Percentiles rank a stretch among this genome's conserved stretches.
These are phyloP conservation scores for Eutypella sp. DNA, from an alignment of 2,329 filamentous ascomycete genomes.

Conservation along the genomic window DNA sequence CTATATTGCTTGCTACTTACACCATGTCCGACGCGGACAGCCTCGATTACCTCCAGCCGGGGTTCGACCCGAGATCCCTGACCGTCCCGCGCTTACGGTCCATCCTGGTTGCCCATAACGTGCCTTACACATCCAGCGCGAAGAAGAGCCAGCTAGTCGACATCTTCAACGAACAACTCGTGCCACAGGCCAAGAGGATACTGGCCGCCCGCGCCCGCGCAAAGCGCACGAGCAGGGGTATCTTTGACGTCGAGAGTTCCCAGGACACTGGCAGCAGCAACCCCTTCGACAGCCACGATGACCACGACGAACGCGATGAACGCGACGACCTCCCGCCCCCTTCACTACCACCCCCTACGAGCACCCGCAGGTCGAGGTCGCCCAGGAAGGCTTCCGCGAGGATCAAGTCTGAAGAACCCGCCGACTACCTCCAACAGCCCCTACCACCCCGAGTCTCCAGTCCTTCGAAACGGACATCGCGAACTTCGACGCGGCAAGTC, in stretches of 20 bases:
- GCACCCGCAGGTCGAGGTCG: conserved; percentile 48
- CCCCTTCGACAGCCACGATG: too few species aligned
- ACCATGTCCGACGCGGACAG: conserved; percentile 61
- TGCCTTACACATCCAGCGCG: conserved; percentile 79
- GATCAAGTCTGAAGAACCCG: conserved; percentile 49
- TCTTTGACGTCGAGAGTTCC: conserved; percentile 62
- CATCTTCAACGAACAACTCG: conserved; percentile 73
- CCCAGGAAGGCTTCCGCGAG: conserved; percentile 49
- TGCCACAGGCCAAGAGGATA: conserved; percentile 73
- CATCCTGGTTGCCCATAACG: conserved; percentile 83
- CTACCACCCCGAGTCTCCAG: conserved; percentile 36
- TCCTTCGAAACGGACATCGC: conserved; percentile 50
- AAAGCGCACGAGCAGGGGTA: conserved; percentile 82
- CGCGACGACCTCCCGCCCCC: conserved; percentile 51
- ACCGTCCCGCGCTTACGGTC: conserved; percentile 86
- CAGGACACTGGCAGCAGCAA: conserved; percentile 54
- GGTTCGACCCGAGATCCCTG: conserved; percentile 77
- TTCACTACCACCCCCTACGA: conserved; percentile 38
- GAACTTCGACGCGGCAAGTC: conserved; percentile 50
- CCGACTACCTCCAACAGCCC: conserved; percentile 30
- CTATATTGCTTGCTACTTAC: not conserved
- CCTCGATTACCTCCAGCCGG: conserved; percentile 77
- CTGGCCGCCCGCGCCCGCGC: conserved; percentile 70
- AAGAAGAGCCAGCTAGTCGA: conserved; percentile 88
- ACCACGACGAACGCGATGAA: too few species aligned